Percentiles rank a stretch among this genome's conserved stretches.
These are phyloP conservation scores for Brassica nigra DNA, from an alignment of 345 rosid species.

Conservation along the genomic window DNA sequence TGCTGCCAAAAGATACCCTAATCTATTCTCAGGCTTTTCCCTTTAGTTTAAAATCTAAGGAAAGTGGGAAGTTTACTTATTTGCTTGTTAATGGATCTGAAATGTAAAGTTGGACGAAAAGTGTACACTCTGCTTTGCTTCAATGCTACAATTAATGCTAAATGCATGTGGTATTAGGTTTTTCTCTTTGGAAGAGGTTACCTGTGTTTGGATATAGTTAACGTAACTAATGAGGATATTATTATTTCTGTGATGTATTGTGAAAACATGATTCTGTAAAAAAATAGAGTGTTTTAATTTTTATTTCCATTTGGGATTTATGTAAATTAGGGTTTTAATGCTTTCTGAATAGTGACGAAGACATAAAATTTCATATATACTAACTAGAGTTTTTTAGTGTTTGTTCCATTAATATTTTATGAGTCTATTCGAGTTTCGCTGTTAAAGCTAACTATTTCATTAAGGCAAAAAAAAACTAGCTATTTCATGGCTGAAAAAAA, in stretches of 20 bases:
- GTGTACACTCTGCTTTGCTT: slow-evolving; percentile 37
- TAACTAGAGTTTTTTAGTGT: background rate
- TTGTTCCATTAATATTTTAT: too few species aligned
- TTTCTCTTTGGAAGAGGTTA: slow-evolving; percentile 14
- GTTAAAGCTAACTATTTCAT: background rate
- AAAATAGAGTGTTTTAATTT: background rate
- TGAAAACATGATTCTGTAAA: background rate
- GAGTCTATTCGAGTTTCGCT: background rate
- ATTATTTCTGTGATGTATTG: background rate
- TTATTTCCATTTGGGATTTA: background rate
- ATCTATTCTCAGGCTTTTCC: slow-evolving; percentile 29
- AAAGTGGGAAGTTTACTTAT: slow-evolving; percentile 34
- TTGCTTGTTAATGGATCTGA: slow-evolving; percentile 30
- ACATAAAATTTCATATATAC: background rate
- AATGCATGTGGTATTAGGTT: slow-evolving; percentile 23
- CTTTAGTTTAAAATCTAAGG: slow-evolving; percentile 32
- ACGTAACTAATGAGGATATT: background rate
- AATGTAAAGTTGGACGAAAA: slow-evolving; percentile 33
- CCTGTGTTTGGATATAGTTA: background rate
- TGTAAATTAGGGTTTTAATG: background rate
- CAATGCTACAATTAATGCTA: slow-evolving; percentile 22
- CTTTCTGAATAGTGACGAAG: background rate
- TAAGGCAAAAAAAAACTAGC: too few species aligned
- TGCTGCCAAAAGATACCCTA: slow-evolving; percentile 33
- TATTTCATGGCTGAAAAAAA: background rate